Conservation (phyloP, 495 filamentous ascomycete species). For the Lepidopterella palustris region DNA sequence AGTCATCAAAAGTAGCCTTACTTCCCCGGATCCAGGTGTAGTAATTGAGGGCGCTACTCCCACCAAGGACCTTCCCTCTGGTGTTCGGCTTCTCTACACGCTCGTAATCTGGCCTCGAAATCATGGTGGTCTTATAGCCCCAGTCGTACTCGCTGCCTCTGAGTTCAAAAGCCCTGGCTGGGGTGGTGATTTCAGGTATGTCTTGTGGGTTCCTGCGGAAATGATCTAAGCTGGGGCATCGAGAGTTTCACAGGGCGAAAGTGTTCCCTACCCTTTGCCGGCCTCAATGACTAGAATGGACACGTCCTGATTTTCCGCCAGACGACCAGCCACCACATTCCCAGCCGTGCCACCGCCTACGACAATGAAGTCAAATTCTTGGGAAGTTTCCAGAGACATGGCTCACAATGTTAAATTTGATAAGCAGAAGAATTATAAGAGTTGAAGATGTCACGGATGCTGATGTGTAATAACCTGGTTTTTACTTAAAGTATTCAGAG, state of each 20-base stretch:
- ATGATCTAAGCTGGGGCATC: neutral
- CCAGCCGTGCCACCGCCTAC: conserved; percentile 56
- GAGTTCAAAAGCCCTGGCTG: conserved; percentile 40
- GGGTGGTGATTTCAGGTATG: conserved; percentile 42
- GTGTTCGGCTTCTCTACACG: conserved; percentile 56
- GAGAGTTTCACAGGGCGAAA: conserved; percentile 28
- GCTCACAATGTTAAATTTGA: neutral
- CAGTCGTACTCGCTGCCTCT: conserved; percentile 51
- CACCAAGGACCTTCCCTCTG: conserved; percentile 50
- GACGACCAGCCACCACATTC: conserved; percentile 50
- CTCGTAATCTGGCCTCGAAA: conserved; percentile 54
- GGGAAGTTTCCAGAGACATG: neutral
- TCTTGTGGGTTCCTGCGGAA: conserved; percentile 34
- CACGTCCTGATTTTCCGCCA: conserved; percentile 49
- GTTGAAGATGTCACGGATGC: too few relatives aligned
- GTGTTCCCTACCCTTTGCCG: conserved; percentile 19
- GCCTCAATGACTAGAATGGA: conserved; percentile 52
- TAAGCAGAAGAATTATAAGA: neutral
- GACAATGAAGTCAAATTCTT: conserved; percentile 45
- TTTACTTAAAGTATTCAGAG: too few relatives aligned
- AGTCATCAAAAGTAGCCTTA: conserved; percentile 38
- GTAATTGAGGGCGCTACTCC: conserved; percentile 48
- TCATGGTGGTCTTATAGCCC: conserved; percentile 58
- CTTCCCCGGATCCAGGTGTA: conserved; percentile 38
- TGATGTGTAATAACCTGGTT: too few relatives aligned